These are phyloP conservation scores for Rubia yunnanensis DNA, from an alignment of 257 asterid genomes.

Conservation along the genomic window DNA sequence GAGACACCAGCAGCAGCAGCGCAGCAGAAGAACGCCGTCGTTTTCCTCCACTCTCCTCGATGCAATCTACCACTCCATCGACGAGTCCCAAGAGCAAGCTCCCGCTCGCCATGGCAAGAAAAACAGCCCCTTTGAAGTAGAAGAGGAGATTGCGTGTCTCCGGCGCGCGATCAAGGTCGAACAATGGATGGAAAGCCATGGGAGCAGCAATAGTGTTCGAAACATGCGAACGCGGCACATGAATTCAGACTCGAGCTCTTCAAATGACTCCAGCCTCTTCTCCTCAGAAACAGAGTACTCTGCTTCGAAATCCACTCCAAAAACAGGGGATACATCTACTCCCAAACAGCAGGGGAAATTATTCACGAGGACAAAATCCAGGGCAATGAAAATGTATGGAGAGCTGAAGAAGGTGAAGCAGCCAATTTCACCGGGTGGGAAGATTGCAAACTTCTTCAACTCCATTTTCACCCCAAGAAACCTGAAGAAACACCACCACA, in stretches of 20 bases:
- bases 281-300: conserved; percentile 56
- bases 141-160: conserved; percentile 54
- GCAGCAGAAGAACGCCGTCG: conserved; percentile 47
- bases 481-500: conserved; percentile 31
- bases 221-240: conserved; percentile 30
- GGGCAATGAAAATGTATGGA: conserved; percentile 30
- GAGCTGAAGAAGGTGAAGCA: conserved; percentile 38
- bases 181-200: conserved; percentile 65
- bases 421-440: conserved; percentile 43
- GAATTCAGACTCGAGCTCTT: conserved; percentile 46
- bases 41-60: conserved; percentile 82
- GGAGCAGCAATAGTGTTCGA: not conserved
- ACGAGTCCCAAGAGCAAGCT: conserved; percentile 27
- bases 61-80: conserved; percentile 69
- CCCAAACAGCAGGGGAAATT: conserved; percentile 18
- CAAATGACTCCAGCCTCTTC: conserved; percentile 58
- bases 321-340: conserved; percentile 6
- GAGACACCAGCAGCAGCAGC: conserved; percentile 27
- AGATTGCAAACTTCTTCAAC: conserved; percentile 47
- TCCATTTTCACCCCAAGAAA: conserved; percentile 61
- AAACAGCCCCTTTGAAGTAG: conserved; percentile 25
- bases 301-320: conserved; percentile 27
- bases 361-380: conserved; percentile 30
- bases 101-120: conserved; percentile 8
- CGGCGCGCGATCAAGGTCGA: conserved; percentile 69